phyloP scores from a whole-genome alignment of 2,329 filamentous ascomycete species.

The Pseudogymnoascus sp. region DNA sequence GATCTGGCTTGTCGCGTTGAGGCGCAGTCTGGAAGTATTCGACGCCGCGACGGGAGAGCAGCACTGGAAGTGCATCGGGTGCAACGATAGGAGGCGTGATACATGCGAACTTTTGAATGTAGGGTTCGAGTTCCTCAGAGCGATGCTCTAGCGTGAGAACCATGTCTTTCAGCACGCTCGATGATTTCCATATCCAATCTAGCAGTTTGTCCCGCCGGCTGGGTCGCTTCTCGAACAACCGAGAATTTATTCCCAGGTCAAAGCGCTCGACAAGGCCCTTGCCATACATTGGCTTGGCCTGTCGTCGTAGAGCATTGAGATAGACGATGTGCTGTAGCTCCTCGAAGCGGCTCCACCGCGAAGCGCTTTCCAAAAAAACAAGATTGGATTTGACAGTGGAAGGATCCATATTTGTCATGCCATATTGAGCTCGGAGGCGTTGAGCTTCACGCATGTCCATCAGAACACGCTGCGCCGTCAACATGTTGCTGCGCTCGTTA shows the following conservation, averaged over 20 bases:
- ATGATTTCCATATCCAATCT: conserved; percentile 69
- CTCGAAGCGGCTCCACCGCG: conserved; percentile 63
- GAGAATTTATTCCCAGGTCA: conserved; percentile 53
- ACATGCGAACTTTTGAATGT: conserved; percentile 82
- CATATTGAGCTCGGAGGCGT: conserved; percentile 51
- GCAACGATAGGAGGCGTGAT: conserved; percentile 85
- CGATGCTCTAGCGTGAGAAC: conserved; percentile 70
- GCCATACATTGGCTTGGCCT: conserved; percentile 75
- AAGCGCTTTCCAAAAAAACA: conserved; percentile 63
- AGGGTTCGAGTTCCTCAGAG: conserved; percentile 63
- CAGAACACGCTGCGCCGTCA: conserved; percentile 64
- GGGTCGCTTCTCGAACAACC: conserved; percentile 54
- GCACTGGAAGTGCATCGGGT: conserved; percentile 62
- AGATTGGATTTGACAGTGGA: conserved; percentile 63
- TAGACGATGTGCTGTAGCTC: conserved; percentile 76
- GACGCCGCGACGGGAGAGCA: conserved; percentile 55
- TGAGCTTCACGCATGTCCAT: conserved; percentile 68
- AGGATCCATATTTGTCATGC: conserved; percentile 51
- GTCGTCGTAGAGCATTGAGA: conserved; percentile 71
- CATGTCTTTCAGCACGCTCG: conserved; percentile 55
- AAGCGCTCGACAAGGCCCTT: conserved; percentile 69
- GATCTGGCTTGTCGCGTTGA: conserved; percentile 59
- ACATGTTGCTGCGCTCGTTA: conserved; percentile 51
- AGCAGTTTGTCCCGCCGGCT: conserved; percentile 55
- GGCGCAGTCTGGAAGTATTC: conserved; percentile 50